phyloP scores from a whole-genome alignment of 306 rosid genomes.

The Prunus padus region DNA sequence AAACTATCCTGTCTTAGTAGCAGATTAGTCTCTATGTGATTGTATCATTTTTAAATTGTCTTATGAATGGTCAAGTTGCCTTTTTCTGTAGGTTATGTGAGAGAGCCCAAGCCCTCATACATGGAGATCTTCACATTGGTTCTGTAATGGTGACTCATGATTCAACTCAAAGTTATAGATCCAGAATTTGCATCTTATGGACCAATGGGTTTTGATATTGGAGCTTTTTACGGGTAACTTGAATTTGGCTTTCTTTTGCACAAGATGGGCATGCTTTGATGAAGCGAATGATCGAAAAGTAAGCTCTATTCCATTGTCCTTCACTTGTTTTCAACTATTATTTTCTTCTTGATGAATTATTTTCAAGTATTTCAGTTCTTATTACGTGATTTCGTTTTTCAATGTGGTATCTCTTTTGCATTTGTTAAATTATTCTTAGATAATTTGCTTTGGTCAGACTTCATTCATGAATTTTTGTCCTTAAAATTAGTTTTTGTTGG shows the following conservation, averaged over 20 bases:
- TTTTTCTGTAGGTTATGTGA: conserved; percentile 66
- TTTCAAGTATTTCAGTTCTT: too few species aligned
- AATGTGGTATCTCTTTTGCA: too few species aligned
- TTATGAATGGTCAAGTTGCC: conserved; percentile 2
- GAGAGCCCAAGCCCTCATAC: conserved; percentile 85
- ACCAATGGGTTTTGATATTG: conserved; percentile 92
- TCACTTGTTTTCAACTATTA: not conserved
- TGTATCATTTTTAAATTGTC: not conserved
- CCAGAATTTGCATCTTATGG: conserved; percentile 92
- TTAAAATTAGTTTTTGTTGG: too few species aligned
- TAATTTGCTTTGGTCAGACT: too few species aligned
- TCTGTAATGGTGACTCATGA: conserved; percentile 87
- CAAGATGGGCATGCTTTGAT: conserved; percentile 91
- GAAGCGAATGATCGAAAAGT: conserved; percentile 72
- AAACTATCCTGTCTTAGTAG: conserved; percentile 2
- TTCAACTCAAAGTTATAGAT: conserved; percentile 90
- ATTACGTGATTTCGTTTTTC: too few species aligned
- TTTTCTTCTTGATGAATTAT: too few species aligned
- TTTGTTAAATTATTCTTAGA: too few species aligned
- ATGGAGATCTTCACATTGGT: conserved; percentile 91
- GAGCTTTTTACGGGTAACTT: conserved; percentile 88
- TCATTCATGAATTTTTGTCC: too few species aligned
- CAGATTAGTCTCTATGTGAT: not conserved
- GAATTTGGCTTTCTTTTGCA: conserved; percentile 79
- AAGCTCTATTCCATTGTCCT: conserved; percentile 15